Evolutionary conservation across 2,329 filamentous ascomycete species (phyloP).

Genomic region (Coniochaeta pulveracea): DNA sequence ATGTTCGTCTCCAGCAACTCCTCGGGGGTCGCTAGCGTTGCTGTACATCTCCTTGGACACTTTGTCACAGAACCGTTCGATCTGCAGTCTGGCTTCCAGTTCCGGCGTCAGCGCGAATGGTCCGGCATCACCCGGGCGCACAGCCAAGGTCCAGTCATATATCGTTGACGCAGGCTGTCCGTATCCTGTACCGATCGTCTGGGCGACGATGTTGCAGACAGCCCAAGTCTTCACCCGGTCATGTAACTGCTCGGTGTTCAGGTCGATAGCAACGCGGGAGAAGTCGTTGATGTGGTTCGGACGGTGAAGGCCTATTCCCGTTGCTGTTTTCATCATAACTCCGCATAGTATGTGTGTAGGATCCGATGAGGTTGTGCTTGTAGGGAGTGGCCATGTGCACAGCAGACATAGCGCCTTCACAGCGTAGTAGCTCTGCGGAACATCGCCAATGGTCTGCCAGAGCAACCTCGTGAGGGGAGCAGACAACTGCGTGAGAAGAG

Average conservation of each 20-base stretch:
- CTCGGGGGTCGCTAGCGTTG: slow-evolving; percentile 61
- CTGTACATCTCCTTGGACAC: slow-evolving; percentile 72
- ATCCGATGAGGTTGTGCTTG: slow-evolving; percentile 69
- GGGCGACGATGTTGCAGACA: slow-evolving; percentile 74
- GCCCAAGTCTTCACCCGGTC: slow-evolving; percentile 76
- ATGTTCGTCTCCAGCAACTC: slow-evolving; percentile 56
- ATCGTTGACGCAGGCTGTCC: slow-evolving; percentile 69
- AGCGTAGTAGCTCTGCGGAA: slow-evolving; percentile 68
- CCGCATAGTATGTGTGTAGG: slow-evolving; percentile 74
- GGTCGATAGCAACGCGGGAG: slow-evolving; percentile 60
- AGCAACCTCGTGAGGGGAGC: slow-evolving; percentile 58
- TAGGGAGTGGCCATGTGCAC: slow-evolving; percentile 74
- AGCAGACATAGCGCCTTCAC: slow-evolving; percentile 72
- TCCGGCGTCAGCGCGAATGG: slow-evolving; percentile 49
- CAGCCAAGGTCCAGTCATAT: slow-evolving; percentile 63
- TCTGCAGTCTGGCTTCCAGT: slow-evolving; percentile 56
- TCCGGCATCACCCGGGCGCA: slow-evolving; percentile 46
- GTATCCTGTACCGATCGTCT: slow-evolving; percentile 72
- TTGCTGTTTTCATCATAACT: slow-evolving; percentile 79
- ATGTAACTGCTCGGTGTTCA: slow-evolving; percentile 68
- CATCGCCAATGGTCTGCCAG: slow-evolving; percentile 67
- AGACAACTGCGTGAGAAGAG: slow-evolving; percentile 56
- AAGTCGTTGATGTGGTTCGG: slow-evolving; percentile 78
- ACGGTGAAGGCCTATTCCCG: slow-evolving; percentile 70
- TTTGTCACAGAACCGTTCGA: slow-evolving; percentile 67